Conservation (phyloP, 129 eudicot species). For the Tagetes erecta region DNA sequence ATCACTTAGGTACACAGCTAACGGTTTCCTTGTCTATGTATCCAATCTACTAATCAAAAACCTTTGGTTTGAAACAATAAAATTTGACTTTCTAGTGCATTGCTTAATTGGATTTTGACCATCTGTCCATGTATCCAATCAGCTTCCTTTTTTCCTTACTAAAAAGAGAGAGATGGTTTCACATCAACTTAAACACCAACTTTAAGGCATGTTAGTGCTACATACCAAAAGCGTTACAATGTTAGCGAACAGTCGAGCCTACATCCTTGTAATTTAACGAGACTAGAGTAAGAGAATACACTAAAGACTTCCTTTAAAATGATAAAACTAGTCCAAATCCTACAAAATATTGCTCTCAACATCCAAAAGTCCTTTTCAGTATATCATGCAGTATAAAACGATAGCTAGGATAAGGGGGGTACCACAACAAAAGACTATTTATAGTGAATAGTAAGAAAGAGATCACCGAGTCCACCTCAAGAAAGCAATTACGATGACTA, state of each 20-base stretch:
- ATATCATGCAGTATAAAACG: not conserved
- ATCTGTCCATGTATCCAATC: not conserved
- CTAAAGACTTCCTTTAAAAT: not conserved
- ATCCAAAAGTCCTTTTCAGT: conserved; percentile 11
- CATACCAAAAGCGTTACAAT: not conserved
- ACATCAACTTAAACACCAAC: not conserved
- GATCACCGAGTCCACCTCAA: conserved; percentile 86
- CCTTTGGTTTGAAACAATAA: not conserved
- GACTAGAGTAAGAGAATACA: not conserved
- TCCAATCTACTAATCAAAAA: not conserved
- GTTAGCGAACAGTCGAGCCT: not conserved
- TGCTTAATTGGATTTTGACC: too few relatives aligned
- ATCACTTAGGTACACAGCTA: not conserved
- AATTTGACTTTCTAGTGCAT: too few relatives aligned
- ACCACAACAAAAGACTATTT: conserved; percentile 33
- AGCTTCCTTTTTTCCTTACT: too few relatives aligned
- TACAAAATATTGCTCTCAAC: conserved; percentile 8
- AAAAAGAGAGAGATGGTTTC: too few relatives aligned
- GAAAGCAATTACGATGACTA: conserved; percentile 63
- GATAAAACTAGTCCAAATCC: not conserved
- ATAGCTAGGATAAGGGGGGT: conserved; percentile 14
- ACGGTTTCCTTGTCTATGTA: not conserved
- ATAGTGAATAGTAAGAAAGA: conserved; percentile 4
- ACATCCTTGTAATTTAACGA: not conserved
- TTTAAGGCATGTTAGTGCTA: not conserved